Base-by-base conservation (phyloP, 2,329 filamentous ascomycete species). In the Aureobasidium sp. region DNA sequence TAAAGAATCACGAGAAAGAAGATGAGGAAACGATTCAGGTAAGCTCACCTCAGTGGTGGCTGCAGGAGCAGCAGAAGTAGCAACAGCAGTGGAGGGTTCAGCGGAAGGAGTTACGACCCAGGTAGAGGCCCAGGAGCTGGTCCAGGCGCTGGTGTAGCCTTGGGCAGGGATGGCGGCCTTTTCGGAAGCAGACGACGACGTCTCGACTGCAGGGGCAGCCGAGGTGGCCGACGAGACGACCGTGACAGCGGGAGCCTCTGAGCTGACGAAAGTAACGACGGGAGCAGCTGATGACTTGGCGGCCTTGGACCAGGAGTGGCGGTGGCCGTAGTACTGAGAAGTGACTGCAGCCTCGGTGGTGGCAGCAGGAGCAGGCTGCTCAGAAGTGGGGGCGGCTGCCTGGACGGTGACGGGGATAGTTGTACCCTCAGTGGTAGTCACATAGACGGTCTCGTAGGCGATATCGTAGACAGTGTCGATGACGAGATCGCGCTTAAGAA, bases 371-470 rank as follows among this genome's bases (percentile, higher is more conserved):
- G 48, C 44, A 42, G 48, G 35, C 25, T 42, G 42, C 41, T 53
- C 25, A 58, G 60, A 16, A 25, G 22, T 24, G 19, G 49, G 39
- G 37, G 57, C 42, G 16, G 55, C 27, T 21, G 56, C 25, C 40
- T 56, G 19, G 40, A 57, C 45, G 16, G 58, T 58, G 37, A 59
- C 35, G 16, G 57, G 41, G 41, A 45, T 16, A 38, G 54, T 57
- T 12, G 53, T 58, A 29, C 59, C 64, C 21, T 59, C 62, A 40
- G 64, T 67, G 55, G 67, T 63, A 52, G 66, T 69, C 54, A 70
- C 64, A 50, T 65, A 52, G 39, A 67, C 54, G 53, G 65, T 68
- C 50, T 60, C 61, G 55, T 64, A 65, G 48, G 62, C 61, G 32
- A 65, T 52, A 21, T 68, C 63, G 51, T 56, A 60, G 54, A 60